Evolutionary conservation across 2,329 filamentous ascomycete genomes (phyloP).

Genomic region (Diaporthe sp.): DNA sequence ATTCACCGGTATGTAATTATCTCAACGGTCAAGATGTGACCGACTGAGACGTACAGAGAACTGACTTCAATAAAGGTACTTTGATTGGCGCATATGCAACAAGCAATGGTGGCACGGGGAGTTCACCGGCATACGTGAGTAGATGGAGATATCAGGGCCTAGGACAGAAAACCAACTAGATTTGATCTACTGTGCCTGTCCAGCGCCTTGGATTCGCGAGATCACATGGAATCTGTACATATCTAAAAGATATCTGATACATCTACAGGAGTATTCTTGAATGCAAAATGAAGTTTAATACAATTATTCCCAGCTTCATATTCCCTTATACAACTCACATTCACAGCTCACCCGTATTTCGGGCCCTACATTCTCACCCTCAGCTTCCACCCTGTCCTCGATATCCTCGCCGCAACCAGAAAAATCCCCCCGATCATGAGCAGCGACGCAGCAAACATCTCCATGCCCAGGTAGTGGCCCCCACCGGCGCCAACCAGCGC

Average conservation of each 20-base stretch:
- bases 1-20: not conserved
- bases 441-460: conserved; percentile 61
- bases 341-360: fast-evolving
- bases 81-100: conserved; percentile 54
- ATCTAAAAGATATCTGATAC: not conserved
- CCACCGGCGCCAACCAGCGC: conserved; percentile 59
- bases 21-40: not conserved
- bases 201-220: no score
- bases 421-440: conserved; percentile 58
- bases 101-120: conserved; percentile 49
- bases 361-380: conserved; percentile 52
- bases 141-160: conserved; percentile 34
- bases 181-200: not conserved
- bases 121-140: conserved; percentile 19
- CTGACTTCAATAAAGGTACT: conserved; percentile 49
- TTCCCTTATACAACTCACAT: not conserved
- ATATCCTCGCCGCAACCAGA: conserved; percentile 55
- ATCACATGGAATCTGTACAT: not conserved
- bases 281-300: not conserved
- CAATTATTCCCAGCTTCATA: not conserved
- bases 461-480: conserved; percentile 61
- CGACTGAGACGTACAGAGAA: not conserved
- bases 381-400: conserved; percentile 56
- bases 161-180: not conserved
- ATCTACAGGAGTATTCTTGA: not conserved